These are phyloP conservation scores for Backusella luteola DNA, from an alignment of 192 early-diverging fungal species.

Conservation along the genomic window DNA sequence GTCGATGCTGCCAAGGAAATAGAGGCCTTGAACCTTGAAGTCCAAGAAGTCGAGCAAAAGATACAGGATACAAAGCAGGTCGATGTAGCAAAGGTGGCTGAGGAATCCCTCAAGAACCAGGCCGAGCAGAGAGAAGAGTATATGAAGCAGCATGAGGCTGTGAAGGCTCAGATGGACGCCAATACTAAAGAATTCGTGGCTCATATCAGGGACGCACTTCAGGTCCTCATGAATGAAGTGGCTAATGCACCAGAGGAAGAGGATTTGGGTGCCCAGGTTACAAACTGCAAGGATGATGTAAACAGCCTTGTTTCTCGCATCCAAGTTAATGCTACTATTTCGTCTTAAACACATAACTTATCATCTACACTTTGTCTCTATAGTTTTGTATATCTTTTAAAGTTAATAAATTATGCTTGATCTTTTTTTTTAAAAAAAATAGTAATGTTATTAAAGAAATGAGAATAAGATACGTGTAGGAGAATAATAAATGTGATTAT, in stretches of 20 bases:
- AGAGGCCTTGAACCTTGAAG: not conserved
- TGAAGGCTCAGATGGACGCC: not conserved
- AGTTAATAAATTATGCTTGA: too few species aligned
- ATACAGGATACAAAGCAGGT: not conserved
- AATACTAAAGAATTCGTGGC: not conserved
- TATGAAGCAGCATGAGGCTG: not conserved
- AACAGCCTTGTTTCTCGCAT: not conserved
- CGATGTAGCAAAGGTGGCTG: not conserved
- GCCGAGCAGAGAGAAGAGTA: not conserved
- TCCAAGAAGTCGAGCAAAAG: not conserved
- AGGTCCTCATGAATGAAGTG: not conserved
- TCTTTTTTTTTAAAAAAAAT: too few species aligned
- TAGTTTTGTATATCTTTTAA: too few species aligned
- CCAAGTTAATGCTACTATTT: not conserved
- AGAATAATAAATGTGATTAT: not conserved
- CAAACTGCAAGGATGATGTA: constrained; percentile 1
- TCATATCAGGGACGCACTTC: not conserved
- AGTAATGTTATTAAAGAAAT: too few species aligned
- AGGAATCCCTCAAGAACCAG: not conserved
- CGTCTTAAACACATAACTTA: not conserved
- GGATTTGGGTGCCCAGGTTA: not conserved
- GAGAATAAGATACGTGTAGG: too few species aligned
- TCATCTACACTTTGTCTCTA: not conserved
- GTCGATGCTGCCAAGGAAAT: not conserved
- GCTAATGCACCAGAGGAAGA: not conserved